phyloP scores from a whole-genome alignment of 176 grass and related monocot species.

The Luzula sylvatica region DNA sequence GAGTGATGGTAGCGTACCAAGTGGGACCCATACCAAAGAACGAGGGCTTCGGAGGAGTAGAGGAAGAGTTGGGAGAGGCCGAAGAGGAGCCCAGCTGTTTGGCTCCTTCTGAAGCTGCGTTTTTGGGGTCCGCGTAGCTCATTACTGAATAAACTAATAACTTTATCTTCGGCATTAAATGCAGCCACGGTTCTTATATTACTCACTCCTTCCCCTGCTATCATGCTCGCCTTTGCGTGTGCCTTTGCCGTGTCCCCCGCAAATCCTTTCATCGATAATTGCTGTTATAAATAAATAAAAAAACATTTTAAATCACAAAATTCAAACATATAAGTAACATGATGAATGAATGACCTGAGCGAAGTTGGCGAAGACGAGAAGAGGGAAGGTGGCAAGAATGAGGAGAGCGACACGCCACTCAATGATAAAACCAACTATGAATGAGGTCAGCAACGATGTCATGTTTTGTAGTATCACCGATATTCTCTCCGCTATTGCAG shows the following conservation, averaged over 20 bases:
- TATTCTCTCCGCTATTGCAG: conserved; percentile 88
- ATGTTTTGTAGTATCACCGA: conserved; percentile 95
- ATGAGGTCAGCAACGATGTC: conserved; percentile 83
- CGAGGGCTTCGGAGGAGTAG: conserved; percentile 79
- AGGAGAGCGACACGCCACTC: conserved; percentile 89
- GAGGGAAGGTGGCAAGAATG: conserved; percentile 92
- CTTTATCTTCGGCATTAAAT: conserved; percentile 81
- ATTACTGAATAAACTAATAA: conserved; percentile 64
- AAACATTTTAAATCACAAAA: not conserved
- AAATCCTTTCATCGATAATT: conserved; percentile 97
- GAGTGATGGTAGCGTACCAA: conserved; percentile 60
- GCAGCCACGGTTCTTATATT: conserved; percentile 93
- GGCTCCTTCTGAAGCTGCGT: conserved; percentile 69
- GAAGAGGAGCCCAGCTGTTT: conserved; percentile 75
- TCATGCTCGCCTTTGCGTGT: conserved; percentile 93
- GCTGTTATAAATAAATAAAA: conserved; percentile 32
- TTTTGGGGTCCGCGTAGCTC: conserved; percentile 63
- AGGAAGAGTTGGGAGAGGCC: conserved; percentile 85
- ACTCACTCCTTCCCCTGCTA: conserved; percentile 84
- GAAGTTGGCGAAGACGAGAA: conserved; percentile 89
- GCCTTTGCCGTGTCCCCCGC: conserved; percentile 89
- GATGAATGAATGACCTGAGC: conserved; percentile 48
- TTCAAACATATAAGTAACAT: conserved; percentile 1
- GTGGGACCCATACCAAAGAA: conserved; percentile 89
- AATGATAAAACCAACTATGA: conserved; percentile 77